Percentiles rank a stretch among this genome's conserved stretches.
phyloP scores from a whole-genome alignment of 2,329 filamentous ascomycete species.

The Paradendryphiella salina region DNA sequence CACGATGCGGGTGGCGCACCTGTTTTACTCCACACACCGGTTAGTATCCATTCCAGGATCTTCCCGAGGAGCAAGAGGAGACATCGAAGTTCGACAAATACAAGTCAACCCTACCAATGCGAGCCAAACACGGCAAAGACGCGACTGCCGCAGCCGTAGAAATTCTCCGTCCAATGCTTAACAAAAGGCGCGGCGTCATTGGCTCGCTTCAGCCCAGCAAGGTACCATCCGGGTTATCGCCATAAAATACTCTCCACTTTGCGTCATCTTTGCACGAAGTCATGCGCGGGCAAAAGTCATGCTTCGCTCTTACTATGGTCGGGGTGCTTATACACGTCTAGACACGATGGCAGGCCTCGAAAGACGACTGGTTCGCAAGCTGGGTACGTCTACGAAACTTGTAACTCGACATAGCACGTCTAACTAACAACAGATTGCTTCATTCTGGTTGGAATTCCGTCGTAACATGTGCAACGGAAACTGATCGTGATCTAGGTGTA shows the following conservation, averaged over 20 bases:
- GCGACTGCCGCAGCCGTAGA: neutral
- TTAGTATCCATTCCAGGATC: too few species aligned
- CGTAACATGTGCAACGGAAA: too few species aligned
- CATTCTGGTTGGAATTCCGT: conserved; percentile 16
- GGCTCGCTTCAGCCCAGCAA: conserved; percentile 24
- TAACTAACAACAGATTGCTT: conserved; percentile 26
- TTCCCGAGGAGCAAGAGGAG: too few species aligned
- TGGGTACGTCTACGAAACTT: conserved; percentile 13
- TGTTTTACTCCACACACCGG: too few species aligned
- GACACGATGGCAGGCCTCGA: conserved; percentile 23
- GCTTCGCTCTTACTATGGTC: neutral
- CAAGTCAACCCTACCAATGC: too few species aligned
- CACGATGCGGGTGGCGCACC: too few species aligned
- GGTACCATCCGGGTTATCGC: conserved; percentile 13
- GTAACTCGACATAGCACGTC: neutral
- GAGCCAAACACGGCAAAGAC: too few species aligned
- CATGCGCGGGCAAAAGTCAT: neutral
- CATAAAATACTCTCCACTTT: conserved; percentile 1
- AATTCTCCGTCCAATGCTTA: conserved; percentile 16
- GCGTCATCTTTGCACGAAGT: neutral
- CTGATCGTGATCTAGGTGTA: conserved; percentile 18
- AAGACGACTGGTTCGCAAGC: conserved; percentile 33
- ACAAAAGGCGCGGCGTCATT: conserved; percentile 20
- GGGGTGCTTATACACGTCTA: conserved; percentile 7
- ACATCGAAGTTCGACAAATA: too few species aligned